phyloP scores from a whole-genome alignment of 345 rosid genomes.

The Chamaenerion angustifolium region DNA sequence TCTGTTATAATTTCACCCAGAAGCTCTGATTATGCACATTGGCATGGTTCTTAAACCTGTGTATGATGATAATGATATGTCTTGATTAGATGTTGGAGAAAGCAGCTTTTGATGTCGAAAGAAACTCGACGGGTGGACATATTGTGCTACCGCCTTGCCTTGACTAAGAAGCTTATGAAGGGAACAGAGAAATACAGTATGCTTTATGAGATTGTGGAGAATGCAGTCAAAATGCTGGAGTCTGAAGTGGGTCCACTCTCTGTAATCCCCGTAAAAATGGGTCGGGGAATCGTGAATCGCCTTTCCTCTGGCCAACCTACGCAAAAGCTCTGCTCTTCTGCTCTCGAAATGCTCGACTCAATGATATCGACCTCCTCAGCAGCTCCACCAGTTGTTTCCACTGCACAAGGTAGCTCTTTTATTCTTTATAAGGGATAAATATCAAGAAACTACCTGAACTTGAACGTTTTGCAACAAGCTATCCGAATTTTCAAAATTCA shows the following conservation, averaged over 20 bases:
- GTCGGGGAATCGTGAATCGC: constrained; percentile 76
- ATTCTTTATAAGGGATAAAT: too few relatives aligned
- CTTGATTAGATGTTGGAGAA: constrained; percentile 70
- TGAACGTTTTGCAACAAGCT: too few relatives aligned
- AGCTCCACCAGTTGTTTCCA: constrained; percentile 12
- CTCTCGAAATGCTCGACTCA: constrained; percentile 49
- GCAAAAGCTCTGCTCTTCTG: constrained; percentile 58
- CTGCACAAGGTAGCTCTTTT: constrained; percentile 15
- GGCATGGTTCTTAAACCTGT: not conserved
- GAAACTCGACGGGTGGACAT: constrained; percentile 79
- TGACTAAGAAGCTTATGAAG: constrained; percentile 60
- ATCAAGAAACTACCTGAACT: too few relatives aligned
- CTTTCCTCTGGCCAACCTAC: constrained; percentile 67
- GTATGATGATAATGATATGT: not conserved
- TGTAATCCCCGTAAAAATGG: constrained; percentile 74
- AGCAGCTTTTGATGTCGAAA: constrained; percentile 59
- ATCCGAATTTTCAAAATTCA: too few relatives aligned
- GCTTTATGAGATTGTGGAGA: constrained; percentile 46
- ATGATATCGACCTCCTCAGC: constrained; percentile 19
- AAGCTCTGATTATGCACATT: not conserved
- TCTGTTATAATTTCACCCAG: too few relatives aligned
- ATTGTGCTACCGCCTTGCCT: constrained; percentile 69
- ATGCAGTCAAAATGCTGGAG: constrained; percentile 67
- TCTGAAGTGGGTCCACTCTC: constrained; percentile 75
- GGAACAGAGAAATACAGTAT: constrained; percentile 41